These are phyloP conservation scores for Candida silvicultrix DNA, from an alignment of 805 yeast genomes.

Conservation along the genomic window DNA sequence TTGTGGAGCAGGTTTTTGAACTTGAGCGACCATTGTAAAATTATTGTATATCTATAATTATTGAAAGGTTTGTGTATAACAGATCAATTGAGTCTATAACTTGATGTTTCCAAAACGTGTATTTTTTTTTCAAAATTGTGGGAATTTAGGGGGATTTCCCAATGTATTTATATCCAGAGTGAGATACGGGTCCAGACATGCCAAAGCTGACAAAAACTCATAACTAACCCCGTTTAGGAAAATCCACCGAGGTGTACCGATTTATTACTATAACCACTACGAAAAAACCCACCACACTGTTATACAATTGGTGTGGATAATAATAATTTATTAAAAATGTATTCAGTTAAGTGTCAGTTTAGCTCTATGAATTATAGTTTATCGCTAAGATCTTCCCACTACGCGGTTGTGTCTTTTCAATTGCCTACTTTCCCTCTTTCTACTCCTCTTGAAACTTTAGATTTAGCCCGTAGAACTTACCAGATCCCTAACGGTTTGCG, in stretches of 20 bases:
- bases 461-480: not conserved
- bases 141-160: not conserved
- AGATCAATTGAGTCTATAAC: not conserved
- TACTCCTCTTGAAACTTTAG: not conserved
- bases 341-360: not conserved
- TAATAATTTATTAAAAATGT: no score
- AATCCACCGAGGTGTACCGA: not conserved
- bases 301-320: no score
- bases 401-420: no score
- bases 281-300: no score
- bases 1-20: conserved; percentile 94
- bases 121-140: not conserved
- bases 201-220: not conserved
- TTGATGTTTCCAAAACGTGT: not conserved
- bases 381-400: no score
- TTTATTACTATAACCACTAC: no score
- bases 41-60: conserved; percentile 1
- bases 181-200: conserved; percentile 1
- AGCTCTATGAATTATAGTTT: no score
- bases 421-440: not conserved
- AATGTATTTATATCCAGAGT: not conserved
- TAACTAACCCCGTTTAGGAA: not conserved
- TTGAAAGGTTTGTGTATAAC: not conserved
- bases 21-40: conserved; percentile 83
- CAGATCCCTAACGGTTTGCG: no score